A percentile compares a stretch with the other conserved stretches of the same genome.
phyloP scores from a whole-genome alignment of 1,284 basidiomycete species.

The Ustilago bromivora region DNA sequence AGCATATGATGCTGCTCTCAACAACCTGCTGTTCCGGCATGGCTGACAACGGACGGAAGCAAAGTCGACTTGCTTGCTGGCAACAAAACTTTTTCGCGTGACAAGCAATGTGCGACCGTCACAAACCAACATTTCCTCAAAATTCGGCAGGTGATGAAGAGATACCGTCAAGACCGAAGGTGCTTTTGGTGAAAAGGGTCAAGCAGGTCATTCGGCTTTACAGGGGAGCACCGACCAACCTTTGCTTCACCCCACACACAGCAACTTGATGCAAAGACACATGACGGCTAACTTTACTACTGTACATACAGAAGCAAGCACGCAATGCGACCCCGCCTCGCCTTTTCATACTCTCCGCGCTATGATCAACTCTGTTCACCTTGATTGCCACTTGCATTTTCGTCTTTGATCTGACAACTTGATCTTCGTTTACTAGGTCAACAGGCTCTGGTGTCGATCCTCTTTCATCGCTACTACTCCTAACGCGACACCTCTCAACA shows the following conservation, averaged over 20 bases:
- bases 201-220: conserved; percentile 11
- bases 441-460: not conserved
- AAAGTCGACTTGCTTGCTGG: conserved; percentile 4
- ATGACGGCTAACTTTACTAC: no score
- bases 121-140: not conserved
- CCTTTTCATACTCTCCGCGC: not conserved
- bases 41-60: no score
- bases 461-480: not conserved
- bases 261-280: not conserved
- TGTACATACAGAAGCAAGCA: no score
- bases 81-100: not conserved
- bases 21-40: no score
- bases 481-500: not conserved
- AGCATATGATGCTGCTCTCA: no score
- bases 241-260: not conserved
- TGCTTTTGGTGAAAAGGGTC: not conserved
- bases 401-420: not conserved
- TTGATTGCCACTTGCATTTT: not conserved
- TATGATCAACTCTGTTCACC: not conserved
- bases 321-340: no score
- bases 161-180: conserved; percentile 16
- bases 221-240: conserved; percentile 10
- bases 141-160: not conserved
- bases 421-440: not conserved
- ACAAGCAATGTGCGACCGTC: conserved; percentile 4